Evolutionary conservation across 2,329 filamentous ascomycete genomes (phyloP), one percentile per base, ranked within the genome.

Genomic region (Geosmithia morbida): DNA sequence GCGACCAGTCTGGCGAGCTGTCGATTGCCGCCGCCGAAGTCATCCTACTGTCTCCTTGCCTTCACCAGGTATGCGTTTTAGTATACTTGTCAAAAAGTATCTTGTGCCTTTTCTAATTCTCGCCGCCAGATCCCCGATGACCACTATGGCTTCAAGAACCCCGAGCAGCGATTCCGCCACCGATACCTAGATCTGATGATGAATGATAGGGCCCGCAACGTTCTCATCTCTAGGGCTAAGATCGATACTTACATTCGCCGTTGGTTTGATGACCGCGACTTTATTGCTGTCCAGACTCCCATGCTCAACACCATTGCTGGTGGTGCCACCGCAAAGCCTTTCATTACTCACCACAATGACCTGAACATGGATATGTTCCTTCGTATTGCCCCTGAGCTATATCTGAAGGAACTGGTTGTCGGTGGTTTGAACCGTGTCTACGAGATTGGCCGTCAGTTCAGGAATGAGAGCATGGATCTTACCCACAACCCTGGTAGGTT

Each of bases 281-380:
- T 98, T 65, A 74, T 88, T 48, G 89, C 96, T 64, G 89, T 97
- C 22, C 87, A 97, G 69, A 98, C 92, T 0, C 90, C 92, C 5
- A 96, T 97, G 79, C 89, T 98, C 77, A 94, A 95, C 63, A 79
- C 85, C 58, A 94, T 95, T 61, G 88, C 92, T 29, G 94, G 92
- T 56, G 92, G 92, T 61, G 92, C 92, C 33, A 97, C 92, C 1
- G 92, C 92, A 50, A 88, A 64, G 70, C 92, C 92, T 5, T 98
- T 98, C 68, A 74, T 85, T 55, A 97, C 92, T 14, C 85, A 94
- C 66, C 92, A 97, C 72, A 98, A 98, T 66, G 92, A 97, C 47
- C 76, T 92, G 46, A 79, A 95, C 65, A 88, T 94, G 80, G 83
- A 95, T 57, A 82, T 98, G 65, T 97, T 84, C 68, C 84, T 98